These are phyloP conservation scores for Tuber melanosporum DNA, from an alignment of 495 filamentous ascomycete genomes.

Conservation along the genomic window DNA sequence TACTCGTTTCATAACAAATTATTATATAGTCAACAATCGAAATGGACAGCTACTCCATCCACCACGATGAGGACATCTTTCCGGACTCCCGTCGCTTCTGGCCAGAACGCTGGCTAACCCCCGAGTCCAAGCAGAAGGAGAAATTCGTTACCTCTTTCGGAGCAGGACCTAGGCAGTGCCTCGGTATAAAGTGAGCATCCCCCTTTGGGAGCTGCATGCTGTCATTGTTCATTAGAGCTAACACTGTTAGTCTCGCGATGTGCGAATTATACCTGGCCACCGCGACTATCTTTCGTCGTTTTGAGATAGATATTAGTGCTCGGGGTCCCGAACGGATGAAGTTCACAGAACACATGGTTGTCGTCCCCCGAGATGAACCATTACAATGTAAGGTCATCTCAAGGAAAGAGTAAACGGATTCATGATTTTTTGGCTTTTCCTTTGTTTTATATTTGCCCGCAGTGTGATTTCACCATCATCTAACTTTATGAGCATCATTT, in stretches of 20 bases:
- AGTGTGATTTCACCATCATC: neutral
- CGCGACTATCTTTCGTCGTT: conserved; percentile 18
- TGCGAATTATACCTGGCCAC: conserved; percentile 17
- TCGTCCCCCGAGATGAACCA: conserved; percentile 16
- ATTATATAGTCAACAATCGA: conserved; percentile 15
- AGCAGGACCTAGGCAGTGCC: conserved; percentile 45
- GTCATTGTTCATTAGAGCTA: neutral
- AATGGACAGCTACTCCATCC: conserved; percentile 39
- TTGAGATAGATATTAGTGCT: conserved; percentile 13
- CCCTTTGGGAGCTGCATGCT: neutral
- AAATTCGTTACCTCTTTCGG: conserved; percentile 47
- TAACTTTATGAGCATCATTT: neutral
- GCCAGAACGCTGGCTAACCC: conserved; percentile 46
- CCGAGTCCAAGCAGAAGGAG: conserved; percentile 41
- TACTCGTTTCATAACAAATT: neutral
- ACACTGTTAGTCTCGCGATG: conserved; percentile 13
- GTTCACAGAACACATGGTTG: conserved; percentile 14
- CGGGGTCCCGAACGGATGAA: neutral
- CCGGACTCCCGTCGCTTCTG: conserved; percentile 44
- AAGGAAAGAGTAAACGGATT: conserved; percentile 10
- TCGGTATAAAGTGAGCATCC: conserved; percentile 44
- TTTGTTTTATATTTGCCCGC: neutral
- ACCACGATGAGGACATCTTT: conserved; percentile 46
- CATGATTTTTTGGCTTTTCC: neutral
- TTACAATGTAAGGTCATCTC: conserved; percentile 19